phyloP scores from a whole-genome alignment of 805 yeast species.

The Kluyveromyces wickerhamii region DNA sequence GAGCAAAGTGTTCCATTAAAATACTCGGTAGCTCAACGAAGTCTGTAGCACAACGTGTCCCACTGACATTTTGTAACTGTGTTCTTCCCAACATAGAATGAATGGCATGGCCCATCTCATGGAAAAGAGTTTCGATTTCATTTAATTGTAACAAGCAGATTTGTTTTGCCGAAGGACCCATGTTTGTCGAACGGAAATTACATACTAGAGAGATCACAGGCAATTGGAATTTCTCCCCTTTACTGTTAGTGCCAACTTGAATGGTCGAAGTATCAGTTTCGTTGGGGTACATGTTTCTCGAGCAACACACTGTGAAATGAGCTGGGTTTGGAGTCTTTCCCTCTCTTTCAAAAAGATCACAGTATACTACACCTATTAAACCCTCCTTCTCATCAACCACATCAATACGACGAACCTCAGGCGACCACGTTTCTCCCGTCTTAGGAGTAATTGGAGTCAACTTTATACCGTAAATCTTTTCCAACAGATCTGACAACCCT shows the following conservation, averaged over 20 bases:
- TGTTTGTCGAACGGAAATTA: slow-evolving; percentile 50
- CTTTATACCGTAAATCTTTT: slow-evolving; percentile 65
- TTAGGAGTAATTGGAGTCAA: slow-evolving; percentile 57
- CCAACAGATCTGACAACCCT: slow-evolving; percentile 69
- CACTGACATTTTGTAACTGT: slow-evolving; percentile 80
- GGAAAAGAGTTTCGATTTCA: slow-evolving; percentile 91
- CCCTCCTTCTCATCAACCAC: slow-evolving; percentile 61
- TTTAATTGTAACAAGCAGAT: slow-evolving; percentile 57
- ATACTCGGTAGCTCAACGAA: slow-evolving; percentile 96
- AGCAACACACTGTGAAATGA: slow-evolving; percentile 91
- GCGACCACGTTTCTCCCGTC: slow-evolving; percentile 81
- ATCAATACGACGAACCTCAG: slow-evolving; percentile 73
- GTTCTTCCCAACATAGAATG: slow-evolving; percentile 96
- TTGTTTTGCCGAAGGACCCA: slow-evolving; percentile 19
- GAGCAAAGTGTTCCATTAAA: slow-evolving; percentile 90
- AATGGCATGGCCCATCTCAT: slow-evolving; percentile 99
- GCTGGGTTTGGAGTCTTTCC: slow-evolving; percentile 83
- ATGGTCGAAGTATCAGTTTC: slow-evolving; percentile 36
- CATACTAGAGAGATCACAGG: slow-evolving; percentile 90
- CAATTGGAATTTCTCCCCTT: slow-evolving; percentile 55
- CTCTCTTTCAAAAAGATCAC: slow-evolving; percentile 75
- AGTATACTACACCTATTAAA: slow-evolving; percentile 71
- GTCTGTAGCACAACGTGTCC: slow-evolving; percentile 92
- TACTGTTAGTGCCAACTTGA: slow-evolving; percentile 28
- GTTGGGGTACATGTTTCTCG: slow-evolving; percentile 63